Evolutionary conservation across 2,329 filamentous ascomycete genomes (phyloP).

Genomic region (Microcera coccophila): DNA sequence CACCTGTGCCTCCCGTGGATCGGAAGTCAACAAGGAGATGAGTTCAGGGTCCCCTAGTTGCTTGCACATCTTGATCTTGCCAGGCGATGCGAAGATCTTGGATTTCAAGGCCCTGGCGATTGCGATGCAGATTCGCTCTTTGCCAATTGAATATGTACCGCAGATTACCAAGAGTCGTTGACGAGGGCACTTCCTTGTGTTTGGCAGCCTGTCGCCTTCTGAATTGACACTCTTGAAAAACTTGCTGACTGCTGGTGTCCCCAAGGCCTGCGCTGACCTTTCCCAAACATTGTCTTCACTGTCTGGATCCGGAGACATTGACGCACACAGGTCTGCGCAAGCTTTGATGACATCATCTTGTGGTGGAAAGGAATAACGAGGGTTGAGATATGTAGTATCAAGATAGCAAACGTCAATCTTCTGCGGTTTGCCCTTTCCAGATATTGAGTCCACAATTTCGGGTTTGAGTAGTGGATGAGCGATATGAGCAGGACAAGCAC

Average conservation of each 20-base stretch:
- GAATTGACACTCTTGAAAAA: constrained; percentile 45
- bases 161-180: constrained; percentile 82
- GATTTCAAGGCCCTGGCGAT: constrained; percentile 81
- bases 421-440: constrained; percentile 71
- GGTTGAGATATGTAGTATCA: constrained; percentile 94
- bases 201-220: constrained; percentile 29
- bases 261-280: constrained; percentile 38
- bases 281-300: constrained; percentile 47
- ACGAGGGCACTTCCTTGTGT: constrained; percentile 23
- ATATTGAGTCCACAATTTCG: constrained; percentile 64
- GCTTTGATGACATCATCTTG: constrained; percentile 84
- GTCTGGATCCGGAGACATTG: constrained; percentile 62
- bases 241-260: constrained; percentile 46
- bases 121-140: constrained; percentile 90
- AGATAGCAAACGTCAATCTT: constrained; percentile 94
- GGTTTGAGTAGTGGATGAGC: constrained; percentile 77
- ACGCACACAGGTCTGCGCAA: constrained; percentile 83
- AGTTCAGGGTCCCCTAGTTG: constrained; percentile 86
- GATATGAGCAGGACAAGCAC: constrained; percentile 81
- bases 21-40: constrained; percentile 67
- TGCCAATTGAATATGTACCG: constrained; percentile 96
- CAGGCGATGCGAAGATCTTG: constrained; percentile 83
- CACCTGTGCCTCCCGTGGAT: constrained; percentile 84
- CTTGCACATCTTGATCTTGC: constrained; percentile 78
- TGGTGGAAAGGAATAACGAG: constrained; percentile 88